Conservation (phyloP, 768 basidiomycete species). For the Lactarius deliciosus region DNA sequence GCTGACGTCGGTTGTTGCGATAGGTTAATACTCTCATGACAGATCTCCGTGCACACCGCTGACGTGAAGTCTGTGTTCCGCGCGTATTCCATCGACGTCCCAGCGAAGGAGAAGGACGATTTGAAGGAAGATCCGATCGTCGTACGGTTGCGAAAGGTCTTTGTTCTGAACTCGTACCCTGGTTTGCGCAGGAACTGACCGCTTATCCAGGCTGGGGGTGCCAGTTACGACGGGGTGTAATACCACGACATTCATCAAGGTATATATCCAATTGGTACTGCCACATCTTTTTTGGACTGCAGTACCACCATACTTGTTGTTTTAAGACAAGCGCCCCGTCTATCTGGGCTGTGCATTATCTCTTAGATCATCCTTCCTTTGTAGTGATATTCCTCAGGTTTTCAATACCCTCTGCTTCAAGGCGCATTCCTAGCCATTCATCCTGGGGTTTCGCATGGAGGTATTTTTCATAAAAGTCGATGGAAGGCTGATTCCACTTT, state of each 20-base stretch:
- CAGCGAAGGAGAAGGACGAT: conserved; percentile 80
- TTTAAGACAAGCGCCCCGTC: conserved; percentile 5
- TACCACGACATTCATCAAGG: neutral
- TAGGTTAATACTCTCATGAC: conserved; percentile 27
- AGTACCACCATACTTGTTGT: conserved; percentile 1
- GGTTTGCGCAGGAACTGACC: conserved; percentile 26
- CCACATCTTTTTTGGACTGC: conserved; percentile 1
- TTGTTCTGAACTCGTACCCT: conserved; percentile 33
- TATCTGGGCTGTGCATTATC: neutral
- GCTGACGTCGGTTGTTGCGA: no score
- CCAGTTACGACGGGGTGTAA: conserved; percentile 85
- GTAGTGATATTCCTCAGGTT: conserved; percentile 51
- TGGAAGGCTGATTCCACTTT: conserved; percentile 92
- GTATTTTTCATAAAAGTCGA: conserved; percentile 86
- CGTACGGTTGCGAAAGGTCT: conserved; percentile 74
- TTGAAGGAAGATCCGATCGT: conserved; percentile 87
- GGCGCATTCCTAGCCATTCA: conserved; percentile 89
- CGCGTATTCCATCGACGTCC: conserved; percentile 83
- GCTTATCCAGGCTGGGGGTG: conserved; percentile 69
- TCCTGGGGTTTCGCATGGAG: conserved; percentile 75
- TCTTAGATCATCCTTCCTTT: conserved; percentile 2
- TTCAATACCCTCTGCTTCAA: conserved; percentile 67
- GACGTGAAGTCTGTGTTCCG: conserved; percentile 83
- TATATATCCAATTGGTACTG: conserved; percentile 1
- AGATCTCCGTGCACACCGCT: conserved; percentile 91